These are phyloP conservation scores for Geum urbanum DNA, from an alignment of 306 rosid species.

Conservation along the genomic window DNA sequence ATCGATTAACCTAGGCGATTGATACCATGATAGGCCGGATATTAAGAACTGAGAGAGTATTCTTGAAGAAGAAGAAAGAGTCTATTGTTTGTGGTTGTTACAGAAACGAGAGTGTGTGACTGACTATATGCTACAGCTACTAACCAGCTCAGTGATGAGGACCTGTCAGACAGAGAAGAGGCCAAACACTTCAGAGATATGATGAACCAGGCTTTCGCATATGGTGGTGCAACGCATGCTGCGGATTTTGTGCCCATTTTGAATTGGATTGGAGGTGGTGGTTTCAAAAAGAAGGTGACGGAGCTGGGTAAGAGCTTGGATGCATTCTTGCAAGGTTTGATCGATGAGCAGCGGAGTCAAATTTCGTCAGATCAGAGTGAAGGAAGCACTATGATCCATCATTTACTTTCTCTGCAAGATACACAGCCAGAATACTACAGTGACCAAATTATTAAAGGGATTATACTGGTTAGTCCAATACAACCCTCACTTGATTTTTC, in stretches of 20 bases:
- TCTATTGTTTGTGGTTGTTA: no score
- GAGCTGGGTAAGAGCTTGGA: neutral
- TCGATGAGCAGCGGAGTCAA: neutral
- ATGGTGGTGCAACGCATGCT: neutral
- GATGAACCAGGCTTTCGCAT: conserved; percentile 3
- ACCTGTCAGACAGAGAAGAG: neutral
- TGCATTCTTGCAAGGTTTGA: conserved; percentile 6
- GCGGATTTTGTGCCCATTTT: neutral
- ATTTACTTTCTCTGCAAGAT: conserved; percentile 21
- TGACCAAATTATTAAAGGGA: conserved; percentile 22
- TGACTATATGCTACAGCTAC: no score
- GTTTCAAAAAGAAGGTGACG: conserved; percentile 2
- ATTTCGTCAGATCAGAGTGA: neutral
- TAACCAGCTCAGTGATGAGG: no score
- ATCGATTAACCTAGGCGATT: no score
- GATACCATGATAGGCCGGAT: no score
- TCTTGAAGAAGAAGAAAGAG: no score
- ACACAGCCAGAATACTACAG: conserved; percentile 24
- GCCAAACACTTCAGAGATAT: conserved; percentile 2
- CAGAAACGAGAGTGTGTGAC: no score
- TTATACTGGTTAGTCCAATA: conserved; percentile 14
- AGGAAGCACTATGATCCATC: conserved; percentile 17
- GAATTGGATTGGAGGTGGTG: conserved; percentile 1
- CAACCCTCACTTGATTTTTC: neutral
- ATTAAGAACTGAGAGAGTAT: no score